A percentile compares a stretch with the other conserved stretches of the same genome.
These are phyloP conservation scores for Neobulgaria alba DNA, from an alignment of 2,329 filamentous ascomycete species.

Conservation along the genomic window DNA sequence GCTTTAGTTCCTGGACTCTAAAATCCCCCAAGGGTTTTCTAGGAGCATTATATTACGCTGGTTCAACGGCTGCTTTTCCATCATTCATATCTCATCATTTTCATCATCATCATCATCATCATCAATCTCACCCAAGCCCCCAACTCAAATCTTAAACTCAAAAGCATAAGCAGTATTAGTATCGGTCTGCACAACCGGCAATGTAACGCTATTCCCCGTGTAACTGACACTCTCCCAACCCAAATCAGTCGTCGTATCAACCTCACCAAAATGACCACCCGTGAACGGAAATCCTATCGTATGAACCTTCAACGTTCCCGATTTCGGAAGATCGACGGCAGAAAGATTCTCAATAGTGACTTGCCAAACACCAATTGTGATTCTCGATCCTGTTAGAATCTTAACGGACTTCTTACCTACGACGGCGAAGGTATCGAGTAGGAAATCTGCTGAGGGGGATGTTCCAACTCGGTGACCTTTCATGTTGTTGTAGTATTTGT, in stretches of 20 bases:
- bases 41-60: too few relatives aligned
- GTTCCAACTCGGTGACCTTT: slow-evolving; percentile 33
- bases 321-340: slow-evolving; percentile 13
- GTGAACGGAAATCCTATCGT: slow-evolving; percentile 24
- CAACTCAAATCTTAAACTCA: slow-evolving; percentile 28
- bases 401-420: slow-evolving; percentile 13
- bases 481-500: slow-evolving; percentile 38
- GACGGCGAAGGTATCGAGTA: slow-evolving; percentile 18
- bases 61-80: too few relatives aligned
- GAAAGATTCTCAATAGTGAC: slow-evolving; percentile 17
- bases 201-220: slow-evolving; percentile 29
- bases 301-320: slow-evolving; percentile 16
- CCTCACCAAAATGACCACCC: slow-evolving; percentile 15
- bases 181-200: slow-evolving; percentile 32
- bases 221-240: slow-evolving; percentile 29
- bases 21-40: too few relatives aligned
- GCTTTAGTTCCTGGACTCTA: too few relatives aligned
- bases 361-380: slow-evolving; percentile 19
- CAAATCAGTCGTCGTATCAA: slow-evolving; percentile 23
- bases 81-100: neutral
- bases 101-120: neutral
- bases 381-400: slow-evolving; percentile 15
- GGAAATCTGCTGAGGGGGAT: slow-evolving; percentile 22
- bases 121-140: too few relatives aligned
- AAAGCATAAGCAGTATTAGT: slow-evolving; percentile 33